These are phyloP conservation scores for Cryomyces minteri DNA, from an alignment of 495 filamentous ascomycete species.

Conservation along the genomic window DNA sequence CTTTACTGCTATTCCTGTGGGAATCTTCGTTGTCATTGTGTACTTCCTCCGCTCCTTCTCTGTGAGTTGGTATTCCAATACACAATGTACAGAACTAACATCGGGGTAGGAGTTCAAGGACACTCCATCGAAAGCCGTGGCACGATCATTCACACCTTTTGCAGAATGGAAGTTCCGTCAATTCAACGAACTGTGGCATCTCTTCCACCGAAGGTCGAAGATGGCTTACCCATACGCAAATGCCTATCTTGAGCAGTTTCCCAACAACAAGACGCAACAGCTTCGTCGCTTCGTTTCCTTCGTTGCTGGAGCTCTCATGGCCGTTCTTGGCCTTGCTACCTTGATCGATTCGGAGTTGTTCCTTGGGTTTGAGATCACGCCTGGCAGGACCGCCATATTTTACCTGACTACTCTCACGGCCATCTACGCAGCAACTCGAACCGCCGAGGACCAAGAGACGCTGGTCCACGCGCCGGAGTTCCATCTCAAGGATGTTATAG, in stretches of 20 bases:
- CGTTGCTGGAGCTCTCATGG: constrained; percentile 64
- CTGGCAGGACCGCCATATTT: constrained; percentile 65
- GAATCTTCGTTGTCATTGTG: constrained; percentile 63
- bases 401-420: constrained; percentile 43
- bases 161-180: constrained; percentile 98
- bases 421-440: constrained; percentile 61
- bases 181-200: constrained; percentile 88
- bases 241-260: constrained; percentile 88
- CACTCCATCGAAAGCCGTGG: constrained; percentile 66
- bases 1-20: constrained; percentile 64
- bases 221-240: constrained; percentile 91
- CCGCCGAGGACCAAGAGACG: constrained; percentile 60
- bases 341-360: constrained; percentile 81
- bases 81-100: background rate
- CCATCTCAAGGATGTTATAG: constrained; percentile 68
- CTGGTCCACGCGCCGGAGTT: constrained; percentile 78
- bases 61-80: constrained; percentile 23
- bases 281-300: constrained; percentile 70
- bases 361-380: constrained; percentile 76
- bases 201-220: constrained; percentile 74
- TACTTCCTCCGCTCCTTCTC: constrained; percentile 90
- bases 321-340: constrained; percentile 62
- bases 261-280: constrained; percentile 81
- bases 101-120: constrained; percentile 62
- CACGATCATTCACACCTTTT: constrained; percentile 76